phyloP scores from a whole-genome alignment of 2,329 filamentous ascomycete species.

The Thyridium curvatum region DNA sequence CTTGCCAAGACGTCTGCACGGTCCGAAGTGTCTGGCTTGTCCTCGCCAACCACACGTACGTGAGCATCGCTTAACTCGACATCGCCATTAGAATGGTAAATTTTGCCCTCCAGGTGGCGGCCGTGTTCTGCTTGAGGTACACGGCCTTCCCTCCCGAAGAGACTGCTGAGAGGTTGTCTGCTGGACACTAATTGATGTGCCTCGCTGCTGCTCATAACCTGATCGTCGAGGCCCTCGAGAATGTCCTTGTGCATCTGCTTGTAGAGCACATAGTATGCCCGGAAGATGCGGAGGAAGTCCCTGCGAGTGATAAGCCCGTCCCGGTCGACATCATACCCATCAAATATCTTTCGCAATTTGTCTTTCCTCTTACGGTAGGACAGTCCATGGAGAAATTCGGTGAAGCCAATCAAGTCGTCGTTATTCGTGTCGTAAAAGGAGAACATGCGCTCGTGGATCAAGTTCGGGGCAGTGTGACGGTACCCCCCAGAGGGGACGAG shows the following conservation, averaged over 20 bases:
- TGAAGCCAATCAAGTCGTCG: constrained; percentile 84
- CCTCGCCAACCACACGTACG: constrained; percentile 49
- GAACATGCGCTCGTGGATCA: constrained; percentile 95
- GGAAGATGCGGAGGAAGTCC: constrained; percentile 87
- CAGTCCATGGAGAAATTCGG: constrained; percentile 82
- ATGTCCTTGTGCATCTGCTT: constrained; percentile 86
- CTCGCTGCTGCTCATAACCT: constrained; percentile 68
- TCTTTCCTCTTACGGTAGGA: constrained; percentile 51
- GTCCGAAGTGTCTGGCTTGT: constrained; percentile 42
- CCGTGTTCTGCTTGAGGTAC: constrained; percentile 58
- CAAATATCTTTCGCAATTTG: constrained; percentile 34
- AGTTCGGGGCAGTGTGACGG: constrained; percentile 71
- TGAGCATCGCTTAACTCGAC: constrained; percentile 56
- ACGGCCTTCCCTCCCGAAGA: constrained; percentile 66
- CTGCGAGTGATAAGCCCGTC: constrained; percentile 81
- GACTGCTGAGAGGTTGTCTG: constrained; percentile 67
- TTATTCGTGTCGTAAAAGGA: constrained; percentile 90
- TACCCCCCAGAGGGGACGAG: constrained; percentile 81
- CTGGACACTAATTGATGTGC: constrained; percentile 70
- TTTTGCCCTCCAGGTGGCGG: constrained; percentile 61
- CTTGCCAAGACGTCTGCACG: constrained; percentile 14
- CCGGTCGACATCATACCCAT: constrained; percentile 83
- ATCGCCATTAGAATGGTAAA: constrained; percentile 55
- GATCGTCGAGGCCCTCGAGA: constrained; percentile 69
- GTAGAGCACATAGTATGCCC: constrained; percentile 85